These are phyloP conservation scores for Coemansia sp. DNA, from an alignment of 192 early-diverging fungal genomes.

Conservation along the genomic window DNA sequence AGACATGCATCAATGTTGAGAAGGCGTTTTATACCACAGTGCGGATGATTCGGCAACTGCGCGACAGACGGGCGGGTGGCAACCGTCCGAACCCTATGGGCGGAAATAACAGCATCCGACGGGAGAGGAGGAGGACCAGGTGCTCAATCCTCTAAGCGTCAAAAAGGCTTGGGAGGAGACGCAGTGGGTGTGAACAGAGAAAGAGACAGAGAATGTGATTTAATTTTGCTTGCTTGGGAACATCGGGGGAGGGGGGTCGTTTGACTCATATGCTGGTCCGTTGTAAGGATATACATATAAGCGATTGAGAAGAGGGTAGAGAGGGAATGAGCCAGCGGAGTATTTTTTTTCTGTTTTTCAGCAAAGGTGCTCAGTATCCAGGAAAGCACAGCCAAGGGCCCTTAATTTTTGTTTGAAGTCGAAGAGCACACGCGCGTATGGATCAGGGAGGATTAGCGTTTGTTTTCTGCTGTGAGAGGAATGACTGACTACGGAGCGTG, in stretches of 20 bases:
- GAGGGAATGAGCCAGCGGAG: no score
- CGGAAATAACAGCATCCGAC: conserved; percentile 32
- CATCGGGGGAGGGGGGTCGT: not conserved
- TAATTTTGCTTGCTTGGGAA: not conserved
- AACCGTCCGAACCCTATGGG: conserved; percentile 22
- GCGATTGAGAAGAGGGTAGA: no score
- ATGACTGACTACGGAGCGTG: no score
- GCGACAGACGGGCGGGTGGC: conserved; percentile 55
- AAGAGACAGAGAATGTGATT: not conserved
- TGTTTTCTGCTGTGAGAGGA: no score
- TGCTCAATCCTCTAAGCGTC: conserved; percentile 42
- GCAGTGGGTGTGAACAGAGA: not conserved
- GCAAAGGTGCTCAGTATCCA: no score
- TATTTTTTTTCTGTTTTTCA: no score
- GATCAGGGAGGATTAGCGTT: no score
- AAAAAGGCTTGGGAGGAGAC: not conserved
- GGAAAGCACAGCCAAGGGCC: no score
- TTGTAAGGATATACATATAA: no score
- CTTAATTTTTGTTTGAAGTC: no score
- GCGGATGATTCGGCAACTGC: conserved; percentile 71
- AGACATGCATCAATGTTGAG: conserved; percentile 91
- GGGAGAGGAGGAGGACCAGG: conserved; percentile 52
- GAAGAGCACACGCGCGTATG: no score
- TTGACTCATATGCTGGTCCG: no score
- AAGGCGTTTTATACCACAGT: conserved; percentile 82